Evolutionary conservation across 257 asterid species (phyloP).

Genomic region (Craterostigma plantagineum): DNA sequence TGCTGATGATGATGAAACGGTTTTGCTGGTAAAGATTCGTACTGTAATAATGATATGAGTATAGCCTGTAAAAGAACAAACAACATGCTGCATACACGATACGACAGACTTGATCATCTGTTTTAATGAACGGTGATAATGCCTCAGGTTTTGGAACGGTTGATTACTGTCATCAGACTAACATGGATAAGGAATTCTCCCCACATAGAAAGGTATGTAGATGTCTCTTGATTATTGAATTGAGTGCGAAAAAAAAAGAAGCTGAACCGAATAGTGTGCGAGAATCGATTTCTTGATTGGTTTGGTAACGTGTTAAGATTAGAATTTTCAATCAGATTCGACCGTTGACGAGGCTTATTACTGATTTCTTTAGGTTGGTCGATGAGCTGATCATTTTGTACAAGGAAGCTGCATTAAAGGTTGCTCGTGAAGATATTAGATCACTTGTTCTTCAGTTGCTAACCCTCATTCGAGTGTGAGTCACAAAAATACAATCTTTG

Average conservation of each 20-base stretch:
- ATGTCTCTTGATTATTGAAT: slow-evolving; percentile 1
- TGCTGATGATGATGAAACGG: slow-evolving; percentile 77
- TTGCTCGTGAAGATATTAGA: slow-evolving; percentile 58
- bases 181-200: slow-evolving; percentile 84
- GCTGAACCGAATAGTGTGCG: background rate
- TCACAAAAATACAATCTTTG: slow-evolving; percentile 9
- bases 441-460: slow-evolving; percentile 37
- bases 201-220: slow-evolving; percentile 38
- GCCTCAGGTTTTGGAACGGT: slow-evolving; percentile 60
- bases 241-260: slow-evolving; percentile 4
- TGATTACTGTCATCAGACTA: slow-evolving; percentile 36
- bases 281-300: too few species aligned
- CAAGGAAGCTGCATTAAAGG: slow-evolving; percentile 68
- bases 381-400: slow-evolving; percentile 67
- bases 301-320: too few species aligned
- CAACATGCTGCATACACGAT: too few species aligned
- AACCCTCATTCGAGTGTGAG: slow-evolving; percentile 47
- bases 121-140: slow-evolving; percentile 6
- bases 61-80: too few species aligned
- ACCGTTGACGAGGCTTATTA: slow-evolving; percentile 6
- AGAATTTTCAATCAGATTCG: too few species aligned
- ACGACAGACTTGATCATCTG: background rate
- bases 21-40: slow-evolving; percentile 42
- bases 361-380: slow-evolving; percentile 46
- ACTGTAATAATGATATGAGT: background rate